These are phyloP conservation scores for Phaeosphaeria sp. DNA, from an alignment of 2,329 filamentous ascomycete genomes.

Conservation along the genomic window DNA sequence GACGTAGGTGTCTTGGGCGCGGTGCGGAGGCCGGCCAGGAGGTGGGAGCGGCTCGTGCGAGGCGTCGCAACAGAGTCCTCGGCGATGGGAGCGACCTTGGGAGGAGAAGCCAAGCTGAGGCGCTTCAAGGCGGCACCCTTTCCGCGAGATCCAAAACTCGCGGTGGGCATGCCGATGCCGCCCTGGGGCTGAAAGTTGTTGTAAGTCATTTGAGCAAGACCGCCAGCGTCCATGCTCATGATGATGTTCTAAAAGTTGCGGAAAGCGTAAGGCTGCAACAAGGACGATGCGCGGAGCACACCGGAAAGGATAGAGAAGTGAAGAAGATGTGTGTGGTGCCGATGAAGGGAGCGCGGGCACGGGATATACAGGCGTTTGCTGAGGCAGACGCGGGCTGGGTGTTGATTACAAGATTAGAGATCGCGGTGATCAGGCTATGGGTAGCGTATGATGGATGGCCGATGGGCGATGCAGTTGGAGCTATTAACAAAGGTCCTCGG, in stretches of 20 bases:
- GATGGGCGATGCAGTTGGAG: conserved; percentile 46
- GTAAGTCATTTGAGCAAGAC: conserved; percentile 99
- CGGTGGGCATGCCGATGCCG: conserved; percentile 76
- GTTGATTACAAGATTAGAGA: conserved; percentile 51
- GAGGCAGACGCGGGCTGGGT: conserved; percentile 29
- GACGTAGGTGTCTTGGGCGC: conserved; percentile 85
- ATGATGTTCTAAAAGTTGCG: conserved; percentile 32
- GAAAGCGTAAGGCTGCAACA: conserved; percentile 40
- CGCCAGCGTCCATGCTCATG: conserved; percentile 87
- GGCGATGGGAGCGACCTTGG: conserved; percentile 71
- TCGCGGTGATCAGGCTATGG: conserved; percentile 42
- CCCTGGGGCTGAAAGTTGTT: conserved; percentile 69
- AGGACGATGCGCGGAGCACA: conserved; percentile 33
- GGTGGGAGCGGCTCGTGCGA: conserved; percentile 91
- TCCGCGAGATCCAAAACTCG: conserved; percentile 83
- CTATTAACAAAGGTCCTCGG: conserved; percentile 45
- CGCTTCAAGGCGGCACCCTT: conserved; percentile 91
- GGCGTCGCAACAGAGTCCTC: conserved; percentile 74
- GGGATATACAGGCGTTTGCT: conserved; percentile 29
- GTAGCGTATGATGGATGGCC: conserved; percentile 44
- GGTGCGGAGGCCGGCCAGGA: conserved; percentile 91
- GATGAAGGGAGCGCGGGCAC: conserved; percentile 30
- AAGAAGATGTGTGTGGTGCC: conserved; percentile 29
- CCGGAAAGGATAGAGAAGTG: conserved; percentile 42
- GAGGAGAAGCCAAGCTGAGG: conserved; percentile 76